Evolutionary conservation across 257 asterid genomes (phyloP).

Genomic region (Fraxinus pennsylvanica): DNA sequence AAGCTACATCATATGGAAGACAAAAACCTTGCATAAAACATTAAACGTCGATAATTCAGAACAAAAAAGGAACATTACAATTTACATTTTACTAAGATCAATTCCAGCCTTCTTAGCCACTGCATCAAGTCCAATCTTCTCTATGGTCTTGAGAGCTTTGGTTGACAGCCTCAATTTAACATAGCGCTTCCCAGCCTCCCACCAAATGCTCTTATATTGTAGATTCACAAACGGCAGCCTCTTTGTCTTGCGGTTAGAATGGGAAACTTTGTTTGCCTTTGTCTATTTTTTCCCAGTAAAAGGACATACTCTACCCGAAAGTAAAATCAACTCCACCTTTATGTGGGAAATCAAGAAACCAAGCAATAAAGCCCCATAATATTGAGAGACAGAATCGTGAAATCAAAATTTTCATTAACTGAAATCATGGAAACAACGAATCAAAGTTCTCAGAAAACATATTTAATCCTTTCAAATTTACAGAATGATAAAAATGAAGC

Average conservation of each 20-base stretch:
- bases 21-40: neutral
- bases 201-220: slow-evolving; percentile 95
- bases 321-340: neutral
- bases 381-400: neutral
- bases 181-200: slow-evolving; percentile 95
- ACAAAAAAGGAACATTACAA: neutral
- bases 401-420: neutral
- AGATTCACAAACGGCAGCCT: slow-evolving; percentile 80
- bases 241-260: slow-evolving; percentile 87
- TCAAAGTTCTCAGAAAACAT: neutral
- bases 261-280: slow-evolving; percentile 84
- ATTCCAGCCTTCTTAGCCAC: slow-evolving; percentile 96
- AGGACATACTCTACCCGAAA: slow-evolving; percentile 78
- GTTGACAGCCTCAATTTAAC: slow-evolving; percentile 81
- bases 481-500: too few species aligned
- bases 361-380: neutral
- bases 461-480: too few species aligned
- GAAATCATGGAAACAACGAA: neutral
- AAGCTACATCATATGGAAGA: slow-evolving; percentile 13
- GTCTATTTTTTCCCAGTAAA: slow-evolving; percentile 84
- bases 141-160: slow-evolving; percentile 92
- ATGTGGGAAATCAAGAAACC: neutral
- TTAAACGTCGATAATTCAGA: neutral
- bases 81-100: slow-evolving; percentile 69
- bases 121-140: slow-evolving; percentile 94